phyloP scores from a whole-genome alignment of 2,329 filamentous ascomycete genomes.

The Cordyceps farinosa region DNA sequence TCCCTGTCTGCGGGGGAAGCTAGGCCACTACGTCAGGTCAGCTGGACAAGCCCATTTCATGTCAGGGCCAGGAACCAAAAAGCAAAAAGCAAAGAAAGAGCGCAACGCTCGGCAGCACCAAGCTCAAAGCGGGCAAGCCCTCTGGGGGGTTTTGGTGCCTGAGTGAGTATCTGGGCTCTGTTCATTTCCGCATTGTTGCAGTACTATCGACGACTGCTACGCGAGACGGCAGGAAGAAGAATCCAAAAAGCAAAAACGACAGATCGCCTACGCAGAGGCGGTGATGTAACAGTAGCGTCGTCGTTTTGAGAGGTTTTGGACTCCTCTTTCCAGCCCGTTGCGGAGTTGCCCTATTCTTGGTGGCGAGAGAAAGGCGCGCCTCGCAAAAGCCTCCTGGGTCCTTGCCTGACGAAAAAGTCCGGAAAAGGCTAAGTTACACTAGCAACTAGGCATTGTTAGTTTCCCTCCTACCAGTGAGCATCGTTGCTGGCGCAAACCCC shows the following conservation, averaged over 20 bases:
- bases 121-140: slow-evolving; percentile 9
- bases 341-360: not conserved
- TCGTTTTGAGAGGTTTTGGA: not conserved
- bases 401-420: too few species aligned
- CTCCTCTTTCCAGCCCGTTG: not conserved
- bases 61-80: slow-evolving; percentile 15
- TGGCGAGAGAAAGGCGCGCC: not conserved
- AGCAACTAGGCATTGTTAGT: too few species aligned
- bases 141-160: not conserved
- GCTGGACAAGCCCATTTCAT: slow-evolving; percentile 14
- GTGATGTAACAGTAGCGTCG: slow-evolving; percentile 1
- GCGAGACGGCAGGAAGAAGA: not conserved
- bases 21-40: slow-evolving; percentile 9
- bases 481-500: too few species aligned
- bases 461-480: too few species aligned
- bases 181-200: not conserved
- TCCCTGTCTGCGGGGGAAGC: slow-evolving; percentile 8
- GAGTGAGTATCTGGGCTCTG: not conserved
- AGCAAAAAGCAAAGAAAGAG: too few species aligned
- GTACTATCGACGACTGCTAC: not conserved
- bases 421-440: too few species aligned
- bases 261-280: not conserved
- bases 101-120: not conserved
- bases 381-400: not conserved
- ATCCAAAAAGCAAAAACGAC: slow-evolving; percentile 4